Evolutionary conservation across 768 basidiomycete genomes (phyloP), one percentile per base, ranked within the genome.

Genomic region (Lactifluus hygrophoroides): DNA sequence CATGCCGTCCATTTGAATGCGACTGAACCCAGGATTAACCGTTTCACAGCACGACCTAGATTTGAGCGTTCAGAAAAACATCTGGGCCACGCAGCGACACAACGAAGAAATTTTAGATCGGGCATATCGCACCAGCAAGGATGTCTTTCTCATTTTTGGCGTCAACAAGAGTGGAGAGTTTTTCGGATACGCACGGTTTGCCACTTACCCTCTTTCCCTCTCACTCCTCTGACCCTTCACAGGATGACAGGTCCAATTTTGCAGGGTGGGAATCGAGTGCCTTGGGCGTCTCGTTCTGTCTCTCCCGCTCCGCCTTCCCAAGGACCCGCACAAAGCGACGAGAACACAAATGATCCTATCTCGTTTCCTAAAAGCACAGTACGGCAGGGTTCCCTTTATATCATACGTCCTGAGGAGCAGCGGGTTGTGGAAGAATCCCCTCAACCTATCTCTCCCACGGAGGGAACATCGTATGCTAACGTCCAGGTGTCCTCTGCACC

Each of bases 141-240:
- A 94, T 25, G 94, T 97, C 3, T 88, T 78, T 66, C 78, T 97
- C 44, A 84, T 98, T 57, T 97, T 97, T 65, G 82, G 93, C 35
- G 95, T 90, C 17, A 97, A 97, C 73, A 91, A 88, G 69, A 88
- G 88, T 56, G 93, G 95, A 35, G 91, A 92, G 69, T 98, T 96
- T 68, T 96, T 88, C 66, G 94, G 94, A 21, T 94, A 90, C 68
- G 94, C 91, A 11, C 83, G 80, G 84, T 92, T 71, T n/a, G n/a
- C n/a, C n/a, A n/a, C n/a, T 60, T 75, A 72, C 25, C 54, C 55
- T 34, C 16, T n/a, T 44, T 23, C 25, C 21, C 11, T 47, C 21
- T 61, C 9, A 21, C 8, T 61, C 16, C 21, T 44, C 34, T 62
- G 49, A 62, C 53, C 21, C 44, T 28, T 1, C 27, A 38, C 66